Percentiles rank a stretch among this genome's conserved stretches.
phyloP scores from a whole-genome alignment of 805 yeast genomes.

The Saccharomycopsis malanga region DNA sequence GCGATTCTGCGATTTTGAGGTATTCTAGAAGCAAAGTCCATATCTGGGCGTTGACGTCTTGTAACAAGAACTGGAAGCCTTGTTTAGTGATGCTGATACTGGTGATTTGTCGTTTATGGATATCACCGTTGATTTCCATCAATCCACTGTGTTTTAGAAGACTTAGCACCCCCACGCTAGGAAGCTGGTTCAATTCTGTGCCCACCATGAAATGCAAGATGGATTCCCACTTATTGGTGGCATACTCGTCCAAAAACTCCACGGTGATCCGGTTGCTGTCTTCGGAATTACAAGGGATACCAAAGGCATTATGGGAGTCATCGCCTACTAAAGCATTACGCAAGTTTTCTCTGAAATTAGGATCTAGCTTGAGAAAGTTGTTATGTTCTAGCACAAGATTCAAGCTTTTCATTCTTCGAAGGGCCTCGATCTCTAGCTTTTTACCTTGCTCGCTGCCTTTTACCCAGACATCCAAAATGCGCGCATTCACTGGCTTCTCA shows the following conservation, averaged over 20 bases:
- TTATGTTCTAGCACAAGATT: slow-evolving; percentile 63
- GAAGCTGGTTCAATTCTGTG: slow-evolving; percentile 60
- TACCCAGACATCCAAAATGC: slow-evolving; percentile 72
- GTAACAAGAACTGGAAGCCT: slow-evolving; percentile 91
- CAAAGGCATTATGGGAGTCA: slow-evolving; percentile 60
- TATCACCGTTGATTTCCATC: slow-evolving; percentile 57
- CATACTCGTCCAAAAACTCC: slow-evolving; percentile 69
- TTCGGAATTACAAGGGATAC: slow-evolving; percentile 51
- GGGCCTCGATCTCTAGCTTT: slow-evolving; percentile 58
- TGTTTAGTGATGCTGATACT: slow-evolving; percentile 58
- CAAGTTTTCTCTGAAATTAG: slow-evolving; percentile 67
- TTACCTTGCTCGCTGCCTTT: slow-evolving; percentile 42
- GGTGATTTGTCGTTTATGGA: slow-evolving; percentile 2
- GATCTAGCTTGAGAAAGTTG: slow-evolving; percentile 50
- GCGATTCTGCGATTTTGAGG: slow-evolving; percentile 71
- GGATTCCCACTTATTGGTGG: slow-evolving; percentile 87
- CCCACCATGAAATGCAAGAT: slow-evolving; percentile 98
- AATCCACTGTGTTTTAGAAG: slow-evolving; percentile 74
- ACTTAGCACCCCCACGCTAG: slow-evolving; percentile 76
- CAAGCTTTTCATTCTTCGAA: slow-evolving; percentile 66
- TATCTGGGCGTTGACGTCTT: slow-evolving; percentile 87
- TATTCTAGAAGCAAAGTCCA: slow-evolving; percentile 91
- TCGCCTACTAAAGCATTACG: slow-evolving; percentile 83
- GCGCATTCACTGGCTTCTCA: slow-evolving; percentile 60
- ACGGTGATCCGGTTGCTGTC: slow-evolving; percentile 47